Evolutionary conservation across 2,329 filamentous ascomycete genomes (phyloP).

Genomic region (Drechslera avenae): DNA sequence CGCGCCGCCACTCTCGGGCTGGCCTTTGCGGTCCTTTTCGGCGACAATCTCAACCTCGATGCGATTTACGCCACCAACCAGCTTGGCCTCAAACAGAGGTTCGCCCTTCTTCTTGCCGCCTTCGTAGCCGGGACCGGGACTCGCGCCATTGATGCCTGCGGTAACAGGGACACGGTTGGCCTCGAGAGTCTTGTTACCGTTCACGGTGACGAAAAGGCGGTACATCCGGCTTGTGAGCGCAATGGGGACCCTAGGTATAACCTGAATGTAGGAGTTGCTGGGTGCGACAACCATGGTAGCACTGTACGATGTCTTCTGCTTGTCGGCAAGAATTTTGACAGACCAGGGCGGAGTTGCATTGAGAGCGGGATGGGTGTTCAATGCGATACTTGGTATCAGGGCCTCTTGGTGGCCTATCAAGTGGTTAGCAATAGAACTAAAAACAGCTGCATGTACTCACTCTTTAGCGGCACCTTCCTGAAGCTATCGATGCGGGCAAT

Average conservation of each 20-base stretch:
- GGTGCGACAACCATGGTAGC: slow-evolving; percentile 72
- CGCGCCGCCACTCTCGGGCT: slow-evolving; percentile 28
- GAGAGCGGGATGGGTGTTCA: slow-evolving; percentile 71
- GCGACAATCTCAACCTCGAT: slow-evolving; percentile 80
- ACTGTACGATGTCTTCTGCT: slow-evolving; percentile 71
- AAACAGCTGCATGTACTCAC: slow-evolving; percentile 43
- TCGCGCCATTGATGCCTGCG: slow-evolving; percentile 40
- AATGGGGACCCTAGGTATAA: slow-evolving; percentile 69
- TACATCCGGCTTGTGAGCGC: slow-evolving; percentile 71
- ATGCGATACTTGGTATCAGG: slow-evolving; percentile 68
- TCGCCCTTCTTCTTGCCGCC: slow-evolving; percentile 55
- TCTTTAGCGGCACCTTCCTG: slow-evolving; percentile 50
- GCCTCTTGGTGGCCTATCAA: slow-evolving; percentile 56
- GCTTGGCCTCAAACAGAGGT: slow-evolving; percentile 76
- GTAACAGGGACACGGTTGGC: slow-evolving; percentile 60
- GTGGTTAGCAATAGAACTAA: slow-evolving; percentile 23
- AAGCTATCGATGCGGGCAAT: slow-evolving; percentile 40
- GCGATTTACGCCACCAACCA: slow-evolving; percentile 75
- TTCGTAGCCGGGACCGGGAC: slow-evolving; percentile 30
- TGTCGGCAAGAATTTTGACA: slow-evolving; percentile 68
- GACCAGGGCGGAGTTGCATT: slow-evolving; percentile 66
- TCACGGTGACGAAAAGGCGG: slow-evolving; percentile 75
- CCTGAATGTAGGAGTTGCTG: slow-evolving; percentile 71
- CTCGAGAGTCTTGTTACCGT: slow-evolving; percentile 66
- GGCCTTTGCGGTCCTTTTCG: slow-evolving; percentile 60